Evolutionary conservation across 139 green algal genomes (phyloP).

Genomic region (Volvox reticuliferus): DNA sequence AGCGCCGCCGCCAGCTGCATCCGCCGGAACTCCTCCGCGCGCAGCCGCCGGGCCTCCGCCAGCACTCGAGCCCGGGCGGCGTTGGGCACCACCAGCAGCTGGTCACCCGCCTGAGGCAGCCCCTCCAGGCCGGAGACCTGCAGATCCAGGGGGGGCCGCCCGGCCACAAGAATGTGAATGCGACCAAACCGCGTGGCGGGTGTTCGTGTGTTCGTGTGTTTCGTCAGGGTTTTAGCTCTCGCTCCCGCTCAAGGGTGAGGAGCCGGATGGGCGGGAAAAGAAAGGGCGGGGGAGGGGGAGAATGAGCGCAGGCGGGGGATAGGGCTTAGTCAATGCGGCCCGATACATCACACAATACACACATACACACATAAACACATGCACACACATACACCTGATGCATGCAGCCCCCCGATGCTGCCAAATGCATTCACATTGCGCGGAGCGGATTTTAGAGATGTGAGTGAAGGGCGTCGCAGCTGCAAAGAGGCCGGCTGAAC

Average conservation of each 20-base stretch:
- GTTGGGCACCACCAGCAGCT: conserved; percentile 66
- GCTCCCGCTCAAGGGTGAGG: too few relatives aligned
- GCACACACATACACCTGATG: neutral
- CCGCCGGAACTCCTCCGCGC: conserved; percentile 58
- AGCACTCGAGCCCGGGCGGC: conserved; percentile 27
- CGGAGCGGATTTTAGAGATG: too few relatives aligned
- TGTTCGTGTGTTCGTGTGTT: too few relatives aligned
- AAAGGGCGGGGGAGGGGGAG: neutral
- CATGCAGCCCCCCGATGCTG: too few relatives aligned
- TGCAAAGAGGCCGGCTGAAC: too few relatives aligned
- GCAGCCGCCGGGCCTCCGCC: conserved; percentile 16
- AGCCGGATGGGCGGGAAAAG: neutral
- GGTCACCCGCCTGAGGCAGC: conserved; percentile 88
- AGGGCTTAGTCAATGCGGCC: too few relatives aligned
- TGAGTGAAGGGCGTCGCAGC: too few relatives aligned
- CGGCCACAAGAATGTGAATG: too few relatives aligned
- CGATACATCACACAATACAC: neutral
- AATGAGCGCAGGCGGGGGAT: neutral
- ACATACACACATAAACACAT: neutral
- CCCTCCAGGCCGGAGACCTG: conserved; percentile 72
- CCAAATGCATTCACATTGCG: too few relatives aligned
- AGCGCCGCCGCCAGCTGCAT: conserved; percentile 54
- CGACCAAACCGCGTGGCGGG: too few relatives aligned
- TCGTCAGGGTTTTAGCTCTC: too few relatives aligned
- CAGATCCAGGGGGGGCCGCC: neutral